phyloP scores from a whole-genome alignment of 2,329 filamentous ascomycete species.

The Diplodia intermedia region DNA sequence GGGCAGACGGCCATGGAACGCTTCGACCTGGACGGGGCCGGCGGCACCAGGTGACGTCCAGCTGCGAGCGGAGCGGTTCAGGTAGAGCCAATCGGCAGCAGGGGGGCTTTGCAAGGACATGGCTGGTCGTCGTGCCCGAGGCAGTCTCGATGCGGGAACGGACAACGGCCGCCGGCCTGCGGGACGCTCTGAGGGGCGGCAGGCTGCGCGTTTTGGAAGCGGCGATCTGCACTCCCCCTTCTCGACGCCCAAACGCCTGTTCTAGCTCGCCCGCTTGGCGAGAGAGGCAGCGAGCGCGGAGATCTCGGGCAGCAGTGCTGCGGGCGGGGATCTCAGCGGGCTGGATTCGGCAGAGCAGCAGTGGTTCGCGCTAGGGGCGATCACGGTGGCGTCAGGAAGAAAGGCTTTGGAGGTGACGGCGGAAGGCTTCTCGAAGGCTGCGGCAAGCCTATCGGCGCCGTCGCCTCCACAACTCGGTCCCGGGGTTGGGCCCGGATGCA shows the following conservation, averaged over 20 bases:
- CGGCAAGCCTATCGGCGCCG: slow-evolving; percentile 6
- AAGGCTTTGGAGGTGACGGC: background rate
- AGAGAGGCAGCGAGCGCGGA: background rate
- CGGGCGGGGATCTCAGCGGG: slow-evolving; percentile 2
- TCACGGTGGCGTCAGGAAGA: slow-evolving; percentile 15
- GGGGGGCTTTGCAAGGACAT: slow-evolving; percentile 12
- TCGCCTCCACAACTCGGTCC: slow-evolving; percentile 25
- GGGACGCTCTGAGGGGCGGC: background rate
- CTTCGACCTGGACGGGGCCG: slow-evolving; percentile 33
- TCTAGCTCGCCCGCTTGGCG: background rate
- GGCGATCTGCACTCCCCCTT: slow-evolving; percentile 9
- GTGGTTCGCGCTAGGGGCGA: slow-evolving; percentile 30
- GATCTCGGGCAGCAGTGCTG: slow-evolving; percentile 25
- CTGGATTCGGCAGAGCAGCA: slow-evolving; percentile 18
- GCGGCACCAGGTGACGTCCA: slow-evolving; percentile 35
- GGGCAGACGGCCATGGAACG: slow-evolving; percentile 66
- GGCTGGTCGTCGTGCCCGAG: slow-evolving; percentile 6
- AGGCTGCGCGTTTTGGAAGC: background rate
- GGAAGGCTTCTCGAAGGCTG: background rate
- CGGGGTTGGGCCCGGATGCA: slow-evolving; percentile 8
- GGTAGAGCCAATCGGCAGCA: slow-evolving; percentile 36
- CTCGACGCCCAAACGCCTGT: slow-evolving; percentile 18
- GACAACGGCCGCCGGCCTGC: background rate
- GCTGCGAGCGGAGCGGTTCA: slow-evolving; percentile 41
- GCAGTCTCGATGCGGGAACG: slow-evolving; percentile 7